Conservation (phyloP, 1,284 basidiomycete species). For the Mycena citricolor region DNA sequence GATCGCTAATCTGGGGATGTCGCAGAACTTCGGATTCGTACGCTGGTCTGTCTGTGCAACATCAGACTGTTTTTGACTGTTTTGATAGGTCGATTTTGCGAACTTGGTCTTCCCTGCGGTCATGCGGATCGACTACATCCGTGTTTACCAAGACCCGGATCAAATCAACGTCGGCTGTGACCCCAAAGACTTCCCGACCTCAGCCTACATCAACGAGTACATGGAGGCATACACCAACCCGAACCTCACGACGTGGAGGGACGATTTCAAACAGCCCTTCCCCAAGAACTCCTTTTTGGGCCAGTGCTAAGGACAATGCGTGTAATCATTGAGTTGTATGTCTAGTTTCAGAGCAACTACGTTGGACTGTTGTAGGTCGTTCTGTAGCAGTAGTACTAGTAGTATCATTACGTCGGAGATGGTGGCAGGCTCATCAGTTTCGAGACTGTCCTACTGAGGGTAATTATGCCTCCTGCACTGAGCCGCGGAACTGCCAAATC, state of each 20-base stretch:
- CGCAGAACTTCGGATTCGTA: constrained; percentile 70
- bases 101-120: constrained; percentile 67
- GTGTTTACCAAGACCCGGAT: constrained; percentile 75
- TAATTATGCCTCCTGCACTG: constrained; percentile 79
- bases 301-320: constrained; percentile 55
- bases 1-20: constrained; percentile 82
- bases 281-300: constrained; percentile 58
- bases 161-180: constrained; percentile 81
- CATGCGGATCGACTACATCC: constrained; percentile 81
- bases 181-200: constrained; percentile 75
- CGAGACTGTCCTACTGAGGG: constrained; percentile 68
- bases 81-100: constrained; percentile 60
- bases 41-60: not conserved
- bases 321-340: not conserved
- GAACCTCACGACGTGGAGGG: constrained; percentile 57
- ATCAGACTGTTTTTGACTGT: not conserved
- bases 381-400: too few relatives aligned
- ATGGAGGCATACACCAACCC: constrained; percentile 48
- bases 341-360: too few relatives aligned
- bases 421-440: constrained; percentile 42
- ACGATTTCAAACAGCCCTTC: constrained; percentile 58
- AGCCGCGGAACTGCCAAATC: constrained; percentile 75
- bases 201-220: constrained; percentile 15
- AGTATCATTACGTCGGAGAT: too few relatives aligned
- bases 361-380: too few relatives aligned